Percentiles rank a stretch among this genome's conserved stretches.
Evolutionary conservation across 2,329 filamentous ascomycete species (phyloP).

Genomic region (Colletotrichum musicola): DNA sequence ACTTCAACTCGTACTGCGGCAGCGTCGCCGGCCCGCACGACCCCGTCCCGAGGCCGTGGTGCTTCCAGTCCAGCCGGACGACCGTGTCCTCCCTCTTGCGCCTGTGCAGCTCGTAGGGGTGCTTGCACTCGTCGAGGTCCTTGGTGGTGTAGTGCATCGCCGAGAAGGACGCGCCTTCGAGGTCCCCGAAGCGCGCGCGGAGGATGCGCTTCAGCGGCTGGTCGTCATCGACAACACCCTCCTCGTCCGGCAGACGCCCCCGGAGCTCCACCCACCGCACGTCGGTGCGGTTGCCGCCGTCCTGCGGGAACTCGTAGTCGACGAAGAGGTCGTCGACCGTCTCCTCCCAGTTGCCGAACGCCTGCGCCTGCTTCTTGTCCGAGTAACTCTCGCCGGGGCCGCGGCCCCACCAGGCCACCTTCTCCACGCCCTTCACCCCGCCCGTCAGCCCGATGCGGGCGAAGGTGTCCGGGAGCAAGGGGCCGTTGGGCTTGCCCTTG

Average conservation of each 20-base stretch:
- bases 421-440: conserved; percentile 53
- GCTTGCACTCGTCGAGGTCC: conserved; percentile 66
- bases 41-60: conserved; percentile 73
- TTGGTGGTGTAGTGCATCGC: conserved; percentile 66
- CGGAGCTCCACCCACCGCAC: conserved; percentile 69
- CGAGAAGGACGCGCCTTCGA: conserved; percentile 67
- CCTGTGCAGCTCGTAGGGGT: conserved; percentile 71
- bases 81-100: conserved; percentile 63
- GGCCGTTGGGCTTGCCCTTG: conserved; percentile 60
- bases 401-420: conserved; percentile 74
- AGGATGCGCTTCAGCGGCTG: conserved; percentile 47
- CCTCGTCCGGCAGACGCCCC: conserved; percentile 42
- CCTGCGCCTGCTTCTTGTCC: conserved; percentile 74
- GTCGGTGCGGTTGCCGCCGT: conserved; percentile 74
- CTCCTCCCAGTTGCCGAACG: conserved; percentile 64
- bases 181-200: conserved; percentile 59
- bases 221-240: conserved; percentile 32
- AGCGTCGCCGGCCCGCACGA: conserved; percentile 71
- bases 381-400: conserved; percentile 76
- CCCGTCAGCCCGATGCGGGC: conserved; percentile 73
- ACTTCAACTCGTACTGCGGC: conserved; percentile 59
- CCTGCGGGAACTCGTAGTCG: conserved; percentile 77
- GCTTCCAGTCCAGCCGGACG: conserved; percentile 70
- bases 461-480: conserved; percentile 66
- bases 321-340: conserved; percentile 66